Conservation (phyloP, 2,329 filamentous ascomycete genomes). For the Erysiphe pulchra region DNA sequence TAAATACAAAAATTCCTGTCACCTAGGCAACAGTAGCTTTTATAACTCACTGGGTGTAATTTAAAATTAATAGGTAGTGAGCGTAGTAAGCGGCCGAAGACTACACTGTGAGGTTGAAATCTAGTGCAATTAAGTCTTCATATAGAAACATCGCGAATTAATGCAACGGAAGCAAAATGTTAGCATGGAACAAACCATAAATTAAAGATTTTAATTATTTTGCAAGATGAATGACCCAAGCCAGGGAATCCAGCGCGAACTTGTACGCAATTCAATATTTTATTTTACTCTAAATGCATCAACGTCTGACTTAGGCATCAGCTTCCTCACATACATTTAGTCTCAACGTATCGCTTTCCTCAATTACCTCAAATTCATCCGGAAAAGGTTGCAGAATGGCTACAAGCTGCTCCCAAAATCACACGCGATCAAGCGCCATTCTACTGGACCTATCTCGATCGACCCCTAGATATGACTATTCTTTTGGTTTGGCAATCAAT, state of each 20-base stretch:
- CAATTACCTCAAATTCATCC: conserved; percentile 42
- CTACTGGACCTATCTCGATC: conserved; percentile 78
- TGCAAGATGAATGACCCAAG: conserved; percentile 19
- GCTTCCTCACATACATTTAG: conserved; percentile 50
- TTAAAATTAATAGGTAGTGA: too few relatives aligned
- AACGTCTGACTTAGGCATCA: conserved; percentile 3
- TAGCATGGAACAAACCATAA: too few relatives aligned
- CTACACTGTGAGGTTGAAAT: too few relatives aligned
- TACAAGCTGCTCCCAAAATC: conserved; percentile 62
- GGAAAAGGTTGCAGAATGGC: conserved; percentile 57
- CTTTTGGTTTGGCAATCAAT: conserved; percentile 76
- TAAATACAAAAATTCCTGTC: too few relatives aligned
- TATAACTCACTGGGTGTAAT: too few relatives aligned
- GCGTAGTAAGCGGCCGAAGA: too few relatives aligned
- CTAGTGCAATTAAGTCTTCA: too few relatives aligned
- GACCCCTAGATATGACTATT: conserved; percentile 56
- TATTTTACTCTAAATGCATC: too few relatives aligned
- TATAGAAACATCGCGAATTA: too few relatives aligned
- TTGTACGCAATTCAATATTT: conserved; percentile 14
- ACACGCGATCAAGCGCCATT: conserved; percentile 67
- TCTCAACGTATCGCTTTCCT: conserved; percentile 65
- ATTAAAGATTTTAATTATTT: background rate
- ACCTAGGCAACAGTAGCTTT: too few relatives aligned
- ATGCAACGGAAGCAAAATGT: too few relatives aligned
- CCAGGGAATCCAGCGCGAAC: conserved; percentile 18